phyloP scores from a whole-genome alignment of 228 moss, liverwort and hornwort genomes.

The Sphagnum fallax region DNA sequence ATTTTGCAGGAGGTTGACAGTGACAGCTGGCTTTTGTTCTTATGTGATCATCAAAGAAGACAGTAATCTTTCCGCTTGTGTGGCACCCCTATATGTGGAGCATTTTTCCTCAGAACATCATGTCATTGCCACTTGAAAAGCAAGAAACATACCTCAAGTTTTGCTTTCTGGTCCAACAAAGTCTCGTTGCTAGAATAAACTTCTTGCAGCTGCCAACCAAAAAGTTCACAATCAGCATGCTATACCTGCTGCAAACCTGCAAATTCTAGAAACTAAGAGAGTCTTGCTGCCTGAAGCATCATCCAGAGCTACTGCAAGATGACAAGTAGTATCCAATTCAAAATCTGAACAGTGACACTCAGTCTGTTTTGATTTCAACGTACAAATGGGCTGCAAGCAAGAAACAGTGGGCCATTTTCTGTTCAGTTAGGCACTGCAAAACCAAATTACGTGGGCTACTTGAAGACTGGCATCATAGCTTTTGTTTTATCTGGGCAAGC shows the following conservation, averaged over 20 bases:
- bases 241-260: conserved; percentile 5
- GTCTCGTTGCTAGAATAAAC: conserved; percentile 28
- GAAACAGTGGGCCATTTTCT: not conserved
- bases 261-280: not conserved
- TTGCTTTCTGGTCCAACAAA: conserved; percentile 35
- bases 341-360: not conserved
- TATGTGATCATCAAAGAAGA: not conserved
- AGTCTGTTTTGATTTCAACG: no score
- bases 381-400: not conserved
- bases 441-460: not conserved
- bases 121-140: not conserved
- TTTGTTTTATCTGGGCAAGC: not conserved
- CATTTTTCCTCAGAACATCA: no score
- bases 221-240: conserved; percentile 21
- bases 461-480: not conserved
- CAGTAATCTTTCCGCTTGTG: not conserved
- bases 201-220: conserved; percentile 35
- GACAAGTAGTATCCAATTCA: not conserved
- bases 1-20: no score
- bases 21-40: no score
- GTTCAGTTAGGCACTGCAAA: not conserved
- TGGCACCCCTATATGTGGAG: not conserved
- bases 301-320: not conserved
- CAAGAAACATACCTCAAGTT: conserved; percentile 36
- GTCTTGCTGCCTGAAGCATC: not conserved